A percentile compares a stretch with the other conserved stretches of the same genome.
Evolutionary conservation across 371 early-diverging fungal genomes (phyloP).

Genomic region (Mucor saturninus): DNA sequence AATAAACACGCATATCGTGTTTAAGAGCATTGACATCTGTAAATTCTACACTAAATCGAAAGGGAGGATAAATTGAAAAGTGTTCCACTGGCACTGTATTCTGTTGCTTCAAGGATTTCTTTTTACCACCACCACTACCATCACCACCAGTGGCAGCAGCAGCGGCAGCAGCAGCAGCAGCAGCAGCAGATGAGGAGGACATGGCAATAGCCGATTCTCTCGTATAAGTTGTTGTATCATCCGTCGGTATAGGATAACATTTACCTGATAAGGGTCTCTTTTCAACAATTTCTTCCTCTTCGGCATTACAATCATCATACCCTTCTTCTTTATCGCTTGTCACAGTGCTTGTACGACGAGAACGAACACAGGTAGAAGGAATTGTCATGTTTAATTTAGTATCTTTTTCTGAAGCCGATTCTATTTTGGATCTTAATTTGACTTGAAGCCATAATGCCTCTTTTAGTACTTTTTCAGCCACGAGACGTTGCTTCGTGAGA

Average conservation of each 20-base stretch:
- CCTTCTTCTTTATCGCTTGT: background rate
- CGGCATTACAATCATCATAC: background rate
- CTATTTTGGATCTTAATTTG: slow-evolving; percentile 51
- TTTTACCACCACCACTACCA: background rate
- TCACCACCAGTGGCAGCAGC: background rate
- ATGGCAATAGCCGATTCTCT: slow-evolving; percentile 45
- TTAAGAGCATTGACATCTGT: slow-evolving; percentile 38
- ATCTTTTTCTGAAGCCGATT: slow-evolving; percentile 47
- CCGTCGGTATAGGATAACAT: slow-evolving; percentile 46
- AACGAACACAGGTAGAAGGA: background rate
- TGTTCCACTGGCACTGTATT: slow-evolving; percentile 8
- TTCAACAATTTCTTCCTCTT: slow-evolving; percentile 5
- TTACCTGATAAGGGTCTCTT: background rate
- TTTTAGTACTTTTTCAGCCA: slow-evolving; percentile 41
- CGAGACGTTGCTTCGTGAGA: slow-evolving; percentile 38
- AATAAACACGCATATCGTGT: slow-evolving; percentile 47
- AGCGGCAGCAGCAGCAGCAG: too few relatives aligned
- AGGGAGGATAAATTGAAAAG: slow-evolving; percentile 56
- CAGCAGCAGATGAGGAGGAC: slow-evolving; percentile 14
- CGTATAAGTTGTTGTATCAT: slow-evolving; percentile 60
- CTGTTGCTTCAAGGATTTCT: background rate
- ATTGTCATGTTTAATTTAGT: slow-evolving; percentile 37
- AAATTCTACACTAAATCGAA: slow-evolving; percentile 65
- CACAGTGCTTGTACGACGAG: background rate
- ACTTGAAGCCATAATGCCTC: slow-evolving; percentile 64